Conservation (phyloP, 2,329 filamentous ascomycete species). For the Pseudodiploospora longispora region DNA sequence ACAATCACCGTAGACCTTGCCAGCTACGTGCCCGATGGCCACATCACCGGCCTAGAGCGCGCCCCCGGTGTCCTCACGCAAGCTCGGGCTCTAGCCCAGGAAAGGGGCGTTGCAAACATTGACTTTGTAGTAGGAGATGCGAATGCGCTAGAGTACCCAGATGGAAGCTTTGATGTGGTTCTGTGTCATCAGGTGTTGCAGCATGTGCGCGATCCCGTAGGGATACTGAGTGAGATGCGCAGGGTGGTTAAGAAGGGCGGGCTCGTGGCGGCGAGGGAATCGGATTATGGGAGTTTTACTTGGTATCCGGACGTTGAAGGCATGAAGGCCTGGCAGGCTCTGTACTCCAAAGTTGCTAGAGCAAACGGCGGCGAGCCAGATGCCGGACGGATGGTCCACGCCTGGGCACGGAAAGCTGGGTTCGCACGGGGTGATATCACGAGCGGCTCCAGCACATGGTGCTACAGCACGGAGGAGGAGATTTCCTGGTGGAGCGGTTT, state of each 20-base stretch:
- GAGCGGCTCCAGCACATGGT: slow-evolving; percentile 14
- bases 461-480: slow-evolving; percentile 14
- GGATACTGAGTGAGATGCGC: slow-evolving; percentile 29
- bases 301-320: slow-evolving; percentile 16
- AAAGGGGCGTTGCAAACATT: slow-evolving; percentile 22
- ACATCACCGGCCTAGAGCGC: slow-evolving; percentile 31
- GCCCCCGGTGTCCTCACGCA: slow-evolving; percentile 22
- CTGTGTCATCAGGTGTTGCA: slow-evolving; percentile 30
- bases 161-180: slow-evolving; percentile 32
- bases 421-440: slow-evolving; percentile 10
- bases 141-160: slow-evolving; percentile 24
- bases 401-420: slow-evolving; percentile 14
- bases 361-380: slow-evolving; percentile 14
- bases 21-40: slow-evolving; percentile 25
- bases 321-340: slow-evolving; percentile 12
- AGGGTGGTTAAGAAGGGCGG: slow-evolving; percentile 33
- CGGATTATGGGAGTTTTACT: slow-evolving; percentile 13
- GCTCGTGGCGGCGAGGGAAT: slow-evolving; percentile 25
- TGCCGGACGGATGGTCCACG: slow-evolving; percentile 14
- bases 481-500: slow-evolving; percentile 14
- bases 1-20: slow-evolving; percentile 36
- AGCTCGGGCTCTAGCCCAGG: slow-evolving; percentile 19
- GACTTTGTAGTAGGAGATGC: slow-evolving; percentile 24
- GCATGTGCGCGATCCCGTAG: slow-evolving; percentile 27
- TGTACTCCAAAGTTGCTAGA: slow-evolving; percentile 11